Evolutionary conservation across 208 protist genomes (phyloP).

Genomic region (Acanthamoeba healyi): DNA sequence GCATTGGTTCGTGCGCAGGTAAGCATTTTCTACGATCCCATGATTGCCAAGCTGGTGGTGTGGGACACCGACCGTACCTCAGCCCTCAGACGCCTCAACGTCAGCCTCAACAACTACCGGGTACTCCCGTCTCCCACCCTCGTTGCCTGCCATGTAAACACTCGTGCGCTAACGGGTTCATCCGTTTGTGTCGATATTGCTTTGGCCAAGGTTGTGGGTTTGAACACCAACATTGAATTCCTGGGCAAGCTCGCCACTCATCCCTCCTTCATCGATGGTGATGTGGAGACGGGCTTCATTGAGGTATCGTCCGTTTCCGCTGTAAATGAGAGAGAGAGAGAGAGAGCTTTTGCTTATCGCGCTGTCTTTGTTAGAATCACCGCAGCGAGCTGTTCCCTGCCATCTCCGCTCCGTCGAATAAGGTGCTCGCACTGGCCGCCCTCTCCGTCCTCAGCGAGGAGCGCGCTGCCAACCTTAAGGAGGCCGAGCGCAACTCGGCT

Average conservation of each 20-base stretch:
- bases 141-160: too few relatives aligned
- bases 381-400: conserved; percentile 33
- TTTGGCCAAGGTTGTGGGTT: conserved; percentile 91
- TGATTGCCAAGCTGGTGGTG: conserved; percentile 98
- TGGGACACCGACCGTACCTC: conserved; percentile 92
- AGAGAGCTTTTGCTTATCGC: too few relatives aligned
- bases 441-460: conserved; percentile 72
- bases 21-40: conserved; percentile 96
- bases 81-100: conserved; percentile 90
- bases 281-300: conserved; percentile 93
- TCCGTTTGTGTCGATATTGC: too few relatives aligned
- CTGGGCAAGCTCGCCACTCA: conserved; percentile 89
- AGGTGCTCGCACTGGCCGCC: conserved; percentile 72
- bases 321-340: too few relatives aligned
- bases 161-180: too few relatives aligned
- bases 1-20: too few relatives aligned
- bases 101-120: conserved; percentile 92
- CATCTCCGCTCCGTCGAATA: conserved; percentile 9
- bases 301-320: too few relatives aligned
- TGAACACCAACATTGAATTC: conserved; percentile 94
- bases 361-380: too few relatives aligned
- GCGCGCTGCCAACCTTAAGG: background rate
- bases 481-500: background rate
- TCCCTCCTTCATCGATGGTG: conserved; percentile 88
- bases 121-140: too few relatives aligned